Conservation (phyloP, 2,329 filamentous ascomycete species). For the Beauveria asiatica region DNA sequence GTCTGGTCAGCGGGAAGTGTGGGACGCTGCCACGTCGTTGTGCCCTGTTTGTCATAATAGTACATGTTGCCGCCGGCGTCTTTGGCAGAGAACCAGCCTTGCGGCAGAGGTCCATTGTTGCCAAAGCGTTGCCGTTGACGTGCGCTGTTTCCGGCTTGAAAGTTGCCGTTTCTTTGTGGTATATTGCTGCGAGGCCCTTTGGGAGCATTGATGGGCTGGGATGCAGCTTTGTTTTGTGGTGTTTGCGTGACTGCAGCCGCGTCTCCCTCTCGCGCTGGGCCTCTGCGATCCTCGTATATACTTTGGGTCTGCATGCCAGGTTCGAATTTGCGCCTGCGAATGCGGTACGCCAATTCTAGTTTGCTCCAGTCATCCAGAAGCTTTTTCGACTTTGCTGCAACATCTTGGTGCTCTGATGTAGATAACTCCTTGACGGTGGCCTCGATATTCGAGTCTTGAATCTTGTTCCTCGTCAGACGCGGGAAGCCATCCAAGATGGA, state of each 20-base stretch:
- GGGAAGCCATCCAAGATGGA: constrained; percentile 85
- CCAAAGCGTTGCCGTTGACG: constrained; percentile 40
- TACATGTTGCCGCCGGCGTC: constrained; percentile 66
- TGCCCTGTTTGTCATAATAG: constrained; percentile 73
- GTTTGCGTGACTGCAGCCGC: constrained; percentile 19
- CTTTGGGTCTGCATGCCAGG: constrained; percentile 51
- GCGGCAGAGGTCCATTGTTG: constrained; percentile 49
- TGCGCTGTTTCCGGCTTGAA: constrained; percentile 33
- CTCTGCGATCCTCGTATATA: constrained; percentile 55
- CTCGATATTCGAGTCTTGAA: constrained; percentile 92
- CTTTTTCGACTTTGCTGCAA: constrained; percentile 60
- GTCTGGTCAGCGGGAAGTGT: constrained; percentile 56
- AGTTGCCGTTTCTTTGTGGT: constrained; percentile 43
- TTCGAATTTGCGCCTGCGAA: constrained; percentile 81
- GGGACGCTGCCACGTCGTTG: constrained; percentile 75
- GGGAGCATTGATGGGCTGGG: constrained; percentile 42
- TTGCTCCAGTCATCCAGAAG: constrained; percentile 82
- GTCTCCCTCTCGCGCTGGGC: constrained; percentile 34
- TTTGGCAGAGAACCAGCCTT: constrained; percentile 77
- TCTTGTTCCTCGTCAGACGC: constrained; percentile 90
- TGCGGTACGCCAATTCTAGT: constrained; percentile 83
- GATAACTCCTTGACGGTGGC: constrained; percentile 63
- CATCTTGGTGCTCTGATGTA: constrained; percentile 61
- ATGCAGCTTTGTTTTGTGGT: constrained; percentile 32
- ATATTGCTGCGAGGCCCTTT: constrained; percentile 53